Conservation (phyloP, 1,284 basidiomycete species). For the Malassezia furfur region DNA sequence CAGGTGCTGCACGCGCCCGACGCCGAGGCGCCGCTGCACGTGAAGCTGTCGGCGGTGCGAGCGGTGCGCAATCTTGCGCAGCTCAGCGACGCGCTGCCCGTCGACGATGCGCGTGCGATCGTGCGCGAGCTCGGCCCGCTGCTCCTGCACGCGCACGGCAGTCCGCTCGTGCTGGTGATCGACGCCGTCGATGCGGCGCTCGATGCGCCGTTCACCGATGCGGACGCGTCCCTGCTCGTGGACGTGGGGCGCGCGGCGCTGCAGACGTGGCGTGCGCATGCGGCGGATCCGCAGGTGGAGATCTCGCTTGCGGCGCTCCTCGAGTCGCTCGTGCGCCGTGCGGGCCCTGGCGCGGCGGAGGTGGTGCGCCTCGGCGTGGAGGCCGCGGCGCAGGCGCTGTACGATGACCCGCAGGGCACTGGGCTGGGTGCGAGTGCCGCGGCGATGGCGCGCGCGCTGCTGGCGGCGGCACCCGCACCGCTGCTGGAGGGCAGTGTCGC, state of each 20-base stretch:
- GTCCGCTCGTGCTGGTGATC: constrained; percentile 79
- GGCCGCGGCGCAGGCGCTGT: constrained; percentile 53
- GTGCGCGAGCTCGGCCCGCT: constrained; percentile 77
- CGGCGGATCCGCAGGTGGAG: constrained; percentile 52
- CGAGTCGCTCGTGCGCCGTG: constrained; percentile 53
- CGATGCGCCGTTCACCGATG: constrained; percentile 53
- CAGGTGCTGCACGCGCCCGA: constrained; percentile 63
- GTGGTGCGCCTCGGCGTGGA: constrained; percentile 61
- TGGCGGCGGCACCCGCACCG: constrained; percentile 58
- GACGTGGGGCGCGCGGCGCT: constrained; percentile 54
- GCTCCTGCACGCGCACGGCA: constrained; percentile 66
- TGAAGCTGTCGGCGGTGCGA: constrained; percentile 79
- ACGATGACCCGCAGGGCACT: constrained; percentile 20
- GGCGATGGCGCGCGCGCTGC: constrained; percentile 58
- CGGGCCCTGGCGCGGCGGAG: constrained; percentile 63
- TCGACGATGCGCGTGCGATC: constrained; percentile 63
- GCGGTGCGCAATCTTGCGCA: constrained; percentile 51
- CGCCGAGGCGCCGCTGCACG: constrained; percentile 61
- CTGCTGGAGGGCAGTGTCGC: constrained; percentile 66
- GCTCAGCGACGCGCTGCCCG: constrained; percentile 53
- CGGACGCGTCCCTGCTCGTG: constrained; percentile 46
- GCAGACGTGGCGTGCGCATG: constrained; percentile 59
- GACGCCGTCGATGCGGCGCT: constrained; percentile 72
- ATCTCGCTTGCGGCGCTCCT: constrained; percentile 77
- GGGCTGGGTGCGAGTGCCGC: constrained; percentile 54